phyloP scores from a whole-genome alignment of 768 basidiomycete species.

The Panaeolus cyanescens region DNA sequence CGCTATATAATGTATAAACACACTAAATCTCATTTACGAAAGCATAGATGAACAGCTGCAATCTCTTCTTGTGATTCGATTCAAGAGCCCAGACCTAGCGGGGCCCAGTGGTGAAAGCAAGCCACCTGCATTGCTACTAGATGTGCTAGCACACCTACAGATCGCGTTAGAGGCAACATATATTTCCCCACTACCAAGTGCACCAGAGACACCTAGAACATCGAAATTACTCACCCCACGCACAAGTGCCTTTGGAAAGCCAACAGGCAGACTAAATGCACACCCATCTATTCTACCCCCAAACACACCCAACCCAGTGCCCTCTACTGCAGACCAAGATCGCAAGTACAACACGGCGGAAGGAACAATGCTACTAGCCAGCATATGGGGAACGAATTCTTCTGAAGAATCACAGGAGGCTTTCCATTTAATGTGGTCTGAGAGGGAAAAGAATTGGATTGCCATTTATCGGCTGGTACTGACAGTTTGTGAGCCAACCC shows the following conservation, averaged over 20 bases:
- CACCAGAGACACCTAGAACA: constrained; percentile 33
- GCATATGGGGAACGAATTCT: constrained; percentile 71
- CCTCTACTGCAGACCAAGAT: constrained; percentile 71
- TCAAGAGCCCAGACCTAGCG: constrained; percentile 59
- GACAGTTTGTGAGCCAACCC: constrained; percentile 67
- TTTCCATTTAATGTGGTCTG: constrained; percentile 70
- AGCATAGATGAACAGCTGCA: constrained; percentile 57
- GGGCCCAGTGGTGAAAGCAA: constrained; percentile 33
- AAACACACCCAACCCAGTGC: constrained; percentile 82
- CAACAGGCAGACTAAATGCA: constrained; percentile 35
- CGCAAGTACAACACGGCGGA: constrained; percentile 76
- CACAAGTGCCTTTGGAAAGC: constrained; percentile 42
- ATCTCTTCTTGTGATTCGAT: constrained; percentile 48
- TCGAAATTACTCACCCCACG: constrained; percentile 53
- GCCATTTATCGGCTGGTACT: constrained; percentile 77
- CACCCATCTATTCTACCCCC: constrained; percentile 80
- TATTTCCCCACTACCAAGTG: constrained; percentile 52
- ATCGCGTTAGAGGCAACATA: constrained; percentile 83
- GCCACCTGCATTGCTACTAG: constrained; percentile 50
- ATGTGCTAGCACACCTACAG: constrained; percentile 71
- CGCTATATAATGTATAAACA: constrained; percentile 21
- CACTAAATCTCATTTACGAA: constrained; percentile 23
- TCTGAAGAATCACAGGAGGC: constrained; percentile 49
- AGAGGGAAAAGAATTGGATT: constrained; percentile 65
- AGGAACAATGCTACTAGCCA: constrained; percentile 70